Evolutionary conservation across 805 yeast genomes (phyloP).

Genomic region (Saccharomycopsis fibuligera): DNA sequence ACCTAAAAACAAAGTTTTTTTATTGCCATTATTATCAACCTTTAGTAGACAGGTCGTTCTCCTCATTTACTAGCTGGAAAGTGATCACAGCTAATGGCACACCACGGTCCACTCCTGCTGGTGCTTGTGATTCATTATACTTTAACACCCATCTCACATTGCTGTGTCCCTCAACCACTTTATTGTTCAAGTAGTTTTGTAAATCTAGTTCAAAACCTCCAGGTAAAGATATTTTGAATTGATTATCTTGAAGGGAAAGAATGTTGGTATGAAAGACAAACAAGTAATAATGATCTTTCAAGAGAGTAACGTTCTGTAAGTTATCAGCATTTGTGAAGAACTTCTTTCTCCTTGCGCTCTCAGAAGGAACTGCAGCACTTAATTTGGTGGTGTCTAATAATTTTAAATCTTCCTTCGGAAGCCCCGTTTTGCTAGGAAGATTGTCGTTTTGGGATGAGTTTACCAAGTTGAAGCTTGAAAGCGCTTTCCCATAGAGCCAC

Average conservation of each 20-base stretch:
- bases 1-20: too few species aligned
- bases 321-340: slow-evolving; percentile 36
- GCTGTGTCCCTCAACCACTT: slow-evolving; percentile 27
- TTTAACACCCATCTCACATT: slow-evolving; percentile 43
- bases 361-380: slow-evolving; percentile 27
- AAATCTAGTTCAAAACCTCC: slow-evolving; percentile 43
- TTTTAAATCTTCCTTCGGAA: slow-evolving; percentile 14
- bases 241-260: slow-evolving; percentile 43
- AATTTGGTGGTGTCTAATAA: background rate
- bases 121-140: background rate
- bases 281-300: slow-evolving; percentile 33
- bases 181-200: slow-evolving; percentile 36
- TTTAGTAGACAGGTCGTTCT: too few species aligned
- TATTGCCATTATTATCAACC: too few species aligned
- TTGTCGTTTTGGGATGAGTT: slow-evolving; percentile 25
- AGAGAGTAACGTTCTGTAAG: slow-evolving; percentile 37
- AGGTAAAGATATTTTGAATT: slow-evolving; percentile 48
- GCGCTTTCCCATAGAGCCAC: slow-evolving; percentile 53
- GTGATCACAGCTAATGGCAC: slow-evolving; percentile 23
- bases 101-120: slow-evolving; percentile 22
- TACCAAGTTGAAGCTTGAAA: slow-evolving; percentile 50
- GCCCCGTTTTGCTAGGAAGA: slow-evolving; percentile 2
- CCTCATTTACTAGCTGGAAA: slow-evolving; percentile 22
- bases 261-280: slow-evolving; percentile 52
- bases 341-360: slow-evolving; percentile 35